Percentiles rank a stretch among this genome's conserved stretches.
phyloP scores from a whole-genome alignment of 805 yeast species.

The Zygotorulaspora florentina region DNA sequence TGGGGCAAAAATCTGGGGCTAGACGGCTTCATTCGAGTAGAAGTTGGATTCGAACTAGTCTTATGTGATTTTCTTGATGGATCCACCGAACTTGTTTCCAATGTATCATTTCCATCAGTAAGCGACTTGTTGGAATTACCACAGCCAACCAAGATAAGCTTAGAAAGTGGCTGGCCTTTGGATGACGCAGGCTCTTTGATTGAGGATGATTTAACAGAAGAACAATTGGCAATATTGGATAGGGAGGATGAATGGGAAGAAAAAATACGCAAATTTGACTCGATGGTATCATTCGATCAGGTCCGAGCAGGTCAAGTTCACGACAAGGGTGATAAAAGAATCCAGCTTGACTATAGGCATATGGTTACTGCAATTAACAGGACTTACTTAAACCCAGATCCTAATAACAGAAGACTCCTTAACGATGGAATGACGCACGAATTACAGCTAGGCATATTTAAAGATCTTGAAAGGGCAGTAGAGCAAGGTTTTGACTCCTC shows the following conservation, averaged over 20 bases:
- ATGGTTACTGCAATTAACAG: conserved; percentile 50
- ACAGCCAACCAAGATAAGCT: conserved; percentile 22
- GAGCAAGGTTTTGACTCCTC: conserved; percentile 37
- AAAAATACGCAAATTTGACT: conserved; percentile 19
- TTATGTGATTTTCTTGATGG: conserved; percentile 51
- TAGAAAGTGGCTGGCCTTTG: conserved; percentile 32
- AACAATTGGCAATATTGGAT: conserved; percentile 22
- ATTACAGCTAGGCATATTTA: conserved; percentile 35
- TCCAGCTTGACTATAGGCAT: conserved; percentile 49
- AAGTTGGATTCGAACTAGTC: conserved; percentile 58
- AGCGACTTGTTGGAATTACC: conserved; percentile 42
- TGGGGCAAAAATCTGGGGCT: conserved; percentile 53
- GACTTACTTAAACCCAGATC: conserved; percentile 46
- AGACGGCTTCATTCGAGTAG: conserved; percentile 57
- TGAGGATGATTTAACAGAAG: conserved; percentile 21
- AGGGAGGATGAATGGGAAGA: conserved; percentile 26
- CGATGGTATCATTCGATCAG: conserved; percentile 43
- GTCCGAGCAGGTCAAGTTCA: conserved; percentile 43
- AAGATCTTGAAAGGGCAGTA: conserved; percentile 34
- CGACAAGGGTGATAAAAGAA: conserved; percentile 47
- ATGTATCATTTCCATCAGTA: conserved; percentile 38
- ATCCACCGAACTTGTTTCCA: conserved; percentile 45
- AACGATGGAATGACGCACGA: conserved; percentile 37
- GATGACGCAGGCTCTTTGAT: conserved; percentile 20
- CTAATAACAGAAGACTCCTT: conserved; percentile 40